Evolutionary conservation across 2,329 filamentous ascomycete genomes (phyloP).

Genomic region (Hortaea werneckii): DNA sequence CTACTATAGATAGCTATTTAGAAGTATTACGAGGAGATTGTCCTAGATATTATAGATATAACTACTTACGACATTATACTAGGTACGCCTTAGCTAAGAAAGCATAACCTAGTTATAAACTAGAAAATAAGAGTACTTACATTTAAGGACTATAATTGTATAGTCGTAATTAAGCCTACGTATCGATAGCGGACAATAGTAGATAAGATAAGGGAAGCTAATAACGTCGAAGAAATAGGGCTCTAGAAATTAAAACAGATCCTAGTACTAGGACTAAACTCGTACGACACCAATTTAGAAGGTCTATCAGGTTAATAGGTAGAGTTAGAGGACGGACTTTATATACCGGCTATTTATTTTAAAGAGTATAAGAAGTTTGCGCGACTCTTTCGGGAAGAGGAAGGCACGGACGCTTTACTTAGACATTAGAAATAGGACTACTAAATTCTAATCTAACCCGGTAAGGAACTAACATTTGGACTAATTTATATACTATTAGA

Average conservation of each 20-base stretch:
- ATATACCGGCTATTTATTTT: background rate
- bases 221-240: too few relatives aligned
- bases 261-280: background rate
- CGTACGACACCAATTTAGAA: background rate
- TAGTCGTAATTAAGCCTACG: constrained; percentile 3
- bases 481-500: constrained; percentile 6
- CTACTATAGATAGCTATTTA: constrained; percentile 4
- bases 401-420: constrained; percentile 6
- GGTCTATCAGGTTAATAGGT: constrained; percentile 1
- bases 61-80: constrained; percentile 8
- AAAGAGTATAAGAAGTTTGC: constrained; percentile 9
- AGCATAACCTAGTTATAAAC: constrained; percentile 7
- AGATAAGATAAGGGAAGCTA: too few relatives aligned
- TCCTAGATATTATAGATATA: constrained; percentile 8
- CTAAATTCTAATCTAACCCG: constrained; percentile 5
- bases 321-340: background rate
- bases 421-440: constrained; percentile 9
- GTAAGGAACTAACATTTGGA: constrained; percentile 6
- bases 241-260: background rate
- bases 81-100: constrained; percentile 9
- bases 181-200: constrained; percentile 2
- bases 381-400: constrained; percentile 10
- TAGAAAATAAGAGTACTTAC: constrained; percentile 9
- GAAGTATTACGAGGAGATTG: constrained; percentile 7
- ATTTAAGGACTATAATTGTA: constrained; percentile 6